These are phyloP conservation scores for Pseudozyma tsukubaensis DNA, from an alignment of 1,284 basidiomycete species.

Conservation along the genomic window DNA sequence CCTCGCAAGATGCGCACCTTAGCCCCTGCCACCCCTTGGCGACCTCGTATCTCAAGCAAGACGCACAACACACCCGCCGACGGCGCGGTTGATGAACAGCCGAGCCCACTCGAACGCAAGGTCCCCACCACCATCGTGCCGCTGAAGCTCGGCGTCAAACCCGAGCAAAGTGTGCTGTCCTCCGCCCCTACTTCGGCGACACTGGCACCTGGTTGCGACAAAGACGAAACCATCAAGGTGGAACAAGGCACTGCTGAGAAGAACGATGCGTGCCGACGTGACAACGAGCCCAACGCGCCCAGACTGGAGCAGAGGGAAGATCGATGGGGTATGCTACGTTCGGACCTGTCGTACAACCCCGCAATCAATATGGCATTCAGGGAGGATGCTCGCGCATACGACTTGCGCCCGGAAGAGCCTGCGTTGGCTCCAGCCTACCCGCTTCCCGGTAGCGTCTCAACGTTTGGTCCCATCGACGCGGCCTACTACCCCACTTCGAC, in stretches of 20 bases:
- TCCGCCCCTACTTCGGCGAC: slow-evolving; percentile 33
- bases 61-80: slow-evolving; percentile 1
- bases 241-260: not conserved
- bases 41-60: slow-evolving; percentile 33
- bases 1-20: slow-evolving; percentile 13
- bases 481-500: not conserved
- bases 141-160: slow-evolving; percentile 15
- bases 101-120: slow-evolving; percentile 38
- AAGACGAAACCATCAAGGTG: not conserved
- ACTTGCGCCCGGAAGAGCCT: not conserved
- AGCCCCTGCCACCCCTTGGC: slow-evolving; percentile 36
- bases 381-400: not conserved
- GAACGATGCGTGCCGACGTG: slow-evolving; percentile 27
- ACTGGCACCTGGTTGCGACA: slow-evolving; percentile 17
- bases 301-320: slow-evolving; percentile 22
- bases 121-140: slow-evolving; percentile 3
- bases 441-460: not conserved
- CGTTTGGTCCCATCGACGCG: slow-evolving; percentile 2
- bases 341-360: not conserved
- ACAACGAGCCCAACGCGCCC: slow-evolving; percentile 1
- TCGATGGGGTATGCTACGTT: slow-evolving; percentile 18
- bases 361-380: not conserved
- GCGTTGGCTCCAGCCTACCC: not conserved
- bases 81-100: slow-evolving; percentile 6
- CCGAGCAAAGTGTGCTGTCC: slow-evolving; percentile 8